Evolutionary conservation across 2,329 filamentous ascomycete genomes (phyloP), one percentile per base, ranked within the genome.

Genomic region (Cladosporium sp.): DNA sequence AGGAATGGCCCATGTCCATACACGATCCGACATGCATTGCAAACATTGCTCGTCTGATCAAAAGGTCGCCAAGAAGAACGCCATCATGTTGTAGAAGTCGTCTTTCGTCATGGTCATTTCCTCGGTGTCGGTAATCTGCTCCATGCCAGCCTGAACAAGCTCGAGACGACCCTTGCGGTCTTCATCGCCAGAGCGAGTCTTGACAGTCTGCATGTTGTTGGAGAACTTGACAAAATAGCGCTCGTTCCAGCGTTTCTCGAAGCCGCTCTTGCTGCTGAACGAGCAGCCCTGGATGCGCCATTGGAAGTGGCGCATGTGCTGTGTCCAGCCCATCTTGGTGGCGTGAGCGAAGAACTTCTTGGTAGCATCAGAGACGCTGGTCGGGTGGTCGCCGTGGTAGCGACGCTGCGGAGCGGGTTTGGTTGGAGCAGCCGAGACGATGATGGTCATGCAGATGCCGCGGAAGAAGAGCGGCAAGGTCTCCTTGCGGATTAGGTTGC

Each of bases 381-480:
- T 32, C 40, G 16, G 13, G 13, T 25, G 11, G 40, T 35, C 32
- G 13, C 32, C 32, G 32, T 7, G 15, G 12, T 35, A 35, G 32
- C 18, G 36, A 13, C 11, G 18, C 8, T 19, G 36, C 18, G 36
- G 13, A 4, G 7, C 3, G 16, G 36, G 36, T 16, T 22, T 38
- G 15, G 36, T 16, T 11, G 36, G 36, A 5, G 11, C 36, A 8
- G 36, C 7, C 7, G 16, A 8, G 36, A 38, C 36, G 27, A 32
- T 16, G 18, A 43, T 22, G 30, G n/a, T 43, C 16, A 33, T 7
- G 12, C 19, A 13, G 41, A 35, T 25, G 20, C 15, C 27, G 33
- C 22, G 20, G n/a, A 38, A 43, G 16, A 27, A 43, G 43, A 54
- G 18, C 3, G 49, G 49, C 16, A 51, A 11, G 22, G 32, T 35